Evolutionary conservation across 2,329 filamentous ascomycete species (phyloP).

Genomic region (Trichoderma sp.): DNA sequence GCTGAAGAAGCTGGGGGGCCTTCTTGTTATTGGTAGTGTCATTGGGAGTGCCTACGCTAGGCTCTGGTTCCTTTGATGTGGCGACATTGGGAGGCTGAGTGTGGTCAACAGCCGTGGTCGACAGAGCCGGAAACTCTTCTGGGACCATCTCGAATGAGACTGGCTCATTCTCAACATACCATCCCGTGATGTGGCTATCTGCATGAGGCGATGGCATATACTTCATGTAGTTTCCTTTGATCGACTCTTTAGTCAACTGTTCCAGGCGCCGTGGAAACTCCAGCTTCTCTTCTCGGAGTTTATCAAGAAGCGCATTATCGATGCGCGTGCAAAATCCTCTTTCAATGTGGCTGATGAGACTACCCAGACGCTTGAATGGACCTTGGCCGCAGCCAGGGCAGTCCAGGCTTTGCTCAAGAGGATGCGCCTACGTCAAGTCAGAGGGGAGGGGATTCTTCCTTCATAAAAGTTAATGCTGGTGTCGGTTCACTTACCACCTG

Average conservation of each 20-base stretch:
- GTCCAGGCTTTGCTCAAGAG: conserved; percentile 38
- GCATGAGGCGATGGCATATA: conserved; percentile 25
- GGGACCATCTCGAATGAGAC: conserved; percentile 15
- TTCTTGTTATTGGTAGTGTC: neutral
- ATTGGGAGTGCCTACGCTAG: no score
- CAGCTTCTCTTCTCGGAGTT: conserved; percentile 37
- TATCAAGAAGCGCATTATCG: conserved; percentile 31
- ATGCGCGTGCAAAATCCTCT: conserved; percentile 38
- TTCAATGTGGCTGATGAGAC: conserved; percentile 47
- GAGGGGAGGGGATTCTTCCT: neutral
- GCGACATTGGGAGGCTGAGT: neutral
- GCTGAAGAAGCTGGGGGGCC: neutral
- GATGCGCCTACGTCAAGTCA: conserved; percentile 36
- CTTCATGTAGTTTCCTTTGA: conserved; percentile 29
- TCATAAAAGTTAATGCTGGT: neutral
- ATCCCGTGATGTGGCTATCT: neutral
- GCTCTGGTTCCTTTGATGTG: neutral
- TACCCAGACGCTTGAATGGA: conserved; percentile 37
- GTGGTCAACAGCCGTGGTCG: neutral
- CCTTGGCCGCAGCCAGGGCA: conserved; percentile 46
- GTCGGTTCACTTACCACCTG: conserved; percentile 30
- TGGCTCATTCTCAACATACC: neutral
- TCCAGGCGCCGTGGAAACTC: conserved; percentile 34
- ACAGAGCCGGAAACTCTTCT: conserved; percentile 22
- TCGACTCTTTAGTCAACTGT: conserved; percentile 25